phyloP scores from a whole-genome alignment of 768 basidiomycete genomes.

The Arthromyces matolae region DNA sequence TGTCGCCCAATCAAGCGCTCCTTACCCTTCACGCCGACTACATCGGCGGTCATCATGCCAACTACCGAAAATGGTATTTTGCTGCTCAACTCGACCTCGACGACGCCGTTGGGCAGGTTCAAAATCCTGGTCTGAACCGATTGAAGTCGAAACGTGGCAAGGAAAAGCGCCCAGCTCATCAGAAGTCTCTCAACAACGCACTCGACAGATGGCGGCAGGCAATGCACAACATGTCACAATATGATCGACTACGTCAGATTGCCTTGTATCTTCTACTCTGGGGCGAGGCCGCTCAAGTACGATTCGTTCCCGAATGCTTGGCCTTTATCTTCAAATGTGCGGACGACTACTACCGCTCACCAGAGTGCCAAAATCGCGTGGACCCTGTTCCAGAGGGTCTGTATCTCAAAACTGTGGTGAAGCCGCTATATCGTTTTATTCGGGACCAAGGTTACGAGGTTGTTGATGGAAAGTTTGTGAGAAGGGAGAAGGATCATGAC shows the following conservation, averaged over 20 bases:
- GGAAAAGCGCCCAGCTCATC: conserved; percentile 48
- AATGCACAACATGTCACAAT: conserved; percentile 98
- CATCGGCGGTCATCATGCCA: conserved; percentile 96
- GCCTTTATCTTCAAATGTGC: conserved; percentile 99
- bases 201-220: conserved; percentile 93
- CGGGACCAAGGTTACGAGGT: conserved; percentile 98
- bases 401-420: conserved; percentile 87
- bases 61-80: conserved; percentile 99
- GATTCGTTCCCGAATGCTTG: conserved; percentile 93
- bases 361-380: conserved; percentile 92
- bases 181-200: conserved; percentile 73
- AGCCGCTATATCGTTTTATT: conserved; percentile 94
- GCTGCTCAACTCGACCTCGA: conserved; percentile 98
- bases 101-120: conserved; percentile 88
- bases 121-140: conserved; percentile 86
- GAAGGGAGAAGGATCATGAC: conserved; percentile 90
- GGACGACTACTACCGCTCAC: conserved; percentile 97
- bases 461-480: conserved; percentile 90
- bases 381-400: conserved; percentile 94
- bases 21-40: conserved; percentile 97
- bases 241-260: conserved; percentile 94
- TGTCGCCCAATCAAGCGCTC: conserved; percentile 94
- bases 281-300: conserved; percentile 97
- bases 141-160: conserved; percentile 65
- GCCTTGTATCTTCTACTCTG: conserved; percentile 94